Evolutionary conservation across 352 stramenopile species (phyloP).

Genomic region (Thalassiosira gravida): DNA sequence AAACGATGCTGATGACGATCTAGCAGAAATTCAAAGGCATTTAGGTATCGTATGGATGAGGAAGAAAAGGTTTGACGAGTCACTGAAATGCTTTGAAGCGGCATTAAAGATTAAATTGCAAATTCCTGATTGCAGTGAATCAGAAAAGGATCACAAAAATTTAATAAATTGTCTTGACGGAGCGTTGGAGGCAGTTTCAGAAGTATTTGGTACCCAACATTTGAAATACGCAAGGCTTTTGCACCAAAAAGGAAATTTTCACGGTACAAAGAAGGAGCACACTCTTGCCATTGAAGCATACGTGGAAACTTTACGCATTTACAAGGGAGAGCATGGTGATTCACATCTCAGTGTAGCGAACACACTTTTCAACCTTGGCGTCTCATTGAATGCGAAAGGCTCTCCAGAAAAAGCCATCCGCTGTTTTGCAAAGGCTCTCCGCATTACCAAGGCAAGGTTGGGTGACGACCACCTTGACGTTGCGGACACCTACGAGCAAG

Average conservation of each 20-base stretch:
- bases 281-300: slow-evolving; percentile 68
- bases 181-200: slow-evolving; percentile 48
- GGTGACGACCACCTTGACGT: slow-evolving; percentile 73
- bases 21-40: slow-evolving; percentile 68
- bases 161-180: slow-evolving; percentile 66
- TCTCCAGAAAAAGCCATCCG: slow-evolving; percentile 68
- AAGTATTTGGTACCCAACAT: slow-evolving; percentile 52
- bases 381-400: slow-evolving; percentile 73
- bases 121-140: slow-evolving; percentile 34
- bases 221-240: slow-evolving; percentile 66
- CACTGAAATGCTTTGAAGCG: slow-evolving; percentile 63
- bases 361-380: slow-evolving; percentile 69
- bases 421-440: slow-evolving; percentile 66
- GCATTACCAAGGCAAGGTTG: slow-evolving; percentile 63
- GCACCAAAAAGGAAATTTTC: slow-evolving; percentile 61
- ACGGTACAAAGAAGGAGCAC: slow-evolving; percentile 57
- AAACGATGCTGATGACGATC: slow-evolving; percentile 58
- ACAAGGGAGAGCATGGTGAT: slow-evolving; percentile 64
- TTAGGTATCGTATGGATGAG: slow-evolving; percentile 64
- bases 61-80: slow-evolving; percentile 62
- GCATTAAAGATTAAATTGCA: slow-evolving; percentile 63
- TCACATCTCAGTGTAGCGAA: slow-evolving; percentile 69
- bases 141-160: slow-evolving; percentile 56
- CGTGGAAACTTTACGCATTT: slow-evolving; percentile 64
- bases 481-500: slow-evolving; percentile 68